phyloP scores from a whole-genome alignment of 192 early-diverging fungal genomes.

The Backusella tuberculispora region DNA sequence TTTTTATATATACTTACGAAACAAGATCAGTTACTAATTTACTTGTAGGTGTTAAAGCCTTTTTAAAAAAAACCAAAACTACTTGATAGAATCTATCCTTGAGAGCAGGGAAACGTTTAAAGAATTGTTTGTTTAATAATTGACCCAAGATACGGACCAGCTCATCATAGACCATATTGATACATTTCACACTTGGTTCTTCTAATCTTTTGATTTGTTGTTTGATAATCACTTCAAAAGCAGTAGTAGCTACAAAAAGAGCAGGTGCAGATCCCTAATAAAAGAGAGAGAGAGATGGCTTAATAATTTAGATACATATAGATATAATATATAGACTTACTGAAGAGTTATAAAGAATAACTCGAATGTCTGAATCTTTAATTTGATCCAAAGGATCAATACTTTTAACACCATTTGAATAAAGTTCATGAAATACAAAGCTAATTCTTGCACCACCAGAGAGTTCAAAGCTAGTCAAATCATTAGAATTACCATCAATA shows the following conservation, averaged over 20 bases:
- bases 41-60: constrained; percentile 87
- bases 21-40: constrained; percentile 94
- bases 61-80: constrained; percentile 96
- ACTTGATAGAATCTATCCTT: constrained; percentile 92
- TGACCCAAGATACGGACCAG: constrained; percentile 93
- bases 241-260: constrained; percentile 96
- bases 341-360: constrained; percentile 97
- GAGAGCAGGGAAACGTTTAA: constrained; percentile 95
- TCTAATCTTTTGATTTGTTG: constrained; percentile 99
- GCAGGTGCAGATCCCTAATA: constrained; percentile 89
- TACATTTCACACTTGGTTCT: constrained; percentile 96
- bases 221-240: constrained; percentile 98
- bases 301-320: background rate
- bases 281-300: no score
- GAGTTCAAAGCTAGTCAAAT: constrained; percentile 93
- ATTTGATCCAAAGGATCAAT: constrained; percentile 99
- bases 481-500: constrained; percentile 95
- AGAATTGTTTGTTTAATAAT: constrained; percentile 87
- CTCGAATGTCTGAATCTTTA: constrained; percentile 98
- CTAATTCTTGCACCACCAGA: constrained; percentile 98
- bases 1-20: constrained; percentile 50
- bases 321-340: constrained; percentile 50
- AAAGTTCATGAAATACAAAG: constrained; percentile 99
- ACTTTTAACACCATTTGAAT: constrained; percentile 83
- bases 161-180: constrained; percentile 97